A percentile compares a stretch with the other conserved stretches of the same genome.
These are phyloP conservation scores for Sanghuangporus sanghuang DNA, from an alignment of 1,284 basidiomycete genomes.

Conservation along the genomic window DNA sequence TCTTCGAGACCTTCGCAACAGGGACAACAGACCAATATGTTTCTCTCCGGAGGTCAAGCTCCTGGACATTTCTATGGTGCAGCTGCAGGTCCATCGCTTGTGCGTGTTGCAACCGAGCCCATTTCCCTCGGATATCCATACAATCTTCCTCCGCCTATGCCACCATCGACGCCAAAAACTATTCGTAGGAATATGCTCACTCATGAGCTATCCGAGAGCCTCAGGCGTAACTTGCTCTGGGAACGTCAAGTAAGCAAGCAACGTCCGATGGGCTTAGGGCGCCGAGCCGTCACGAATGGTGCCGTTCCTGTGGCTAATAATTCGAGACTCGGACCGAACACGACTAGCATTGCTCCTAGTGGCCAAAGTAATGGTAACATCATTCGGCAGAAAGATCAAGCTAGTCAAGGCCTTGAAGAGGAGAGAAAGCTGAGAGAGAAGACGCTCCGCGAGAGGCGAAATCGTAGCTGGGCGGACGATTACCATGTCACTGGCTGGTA, in stretches of 20 bases:
- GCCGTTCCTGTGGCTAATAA: background rate
- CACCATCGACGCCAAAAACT: slow-evolving; percentile 79
- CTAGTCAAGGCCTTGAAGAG: background rate
- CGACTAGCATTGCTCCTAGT: slow-evolving; percentile 27
- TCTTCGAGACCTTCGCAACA: slow-evolving; percentile 17
- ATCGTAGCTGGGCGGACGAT: slow-evolving; percentile 65
- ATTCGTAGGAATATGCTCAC: slow-evolving; percentile 81
- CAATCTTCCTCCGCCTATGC: slow-evolving; percentile 61
- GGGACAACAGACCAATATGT: slow-evolving; percentile 11
- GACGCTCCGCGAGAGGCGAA: slow-evolving; percentile 42
- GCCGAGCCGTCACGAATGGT: slow-evolving; percentile 27
- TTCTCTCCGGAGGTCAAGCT: background rate
- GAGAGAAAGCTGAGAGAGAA: slow-evolving; percentile 26
- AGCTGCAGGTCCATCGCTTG: slow-evolving; percentile 9
- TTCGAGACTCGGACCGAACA: slow-evolving; percentile 27
- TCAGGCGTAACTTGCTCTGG: slow-evolving; percentile 82
- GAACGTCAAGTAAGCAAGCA: slow-evolving; percentile 67
- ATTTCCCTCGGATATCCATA: slow-evolving; percentile 67
- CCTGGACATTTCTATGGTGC: background rate
- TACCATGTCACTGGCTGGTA: slow-evolving; percentile 66
- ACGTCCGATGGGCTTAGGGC: slow-evolving; percentile 35
- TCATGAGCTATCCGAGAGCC: slow-evolving; percentile 80
- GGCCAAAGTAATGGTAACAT: background rate
- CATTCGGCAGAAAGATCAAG: background rate
- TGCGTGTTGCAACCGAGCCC: slow-evolving; percentile 33